Evolutionary conservation across 345 rosid species (phyloP).

Genomic region (Brassica nigra): DNA sequence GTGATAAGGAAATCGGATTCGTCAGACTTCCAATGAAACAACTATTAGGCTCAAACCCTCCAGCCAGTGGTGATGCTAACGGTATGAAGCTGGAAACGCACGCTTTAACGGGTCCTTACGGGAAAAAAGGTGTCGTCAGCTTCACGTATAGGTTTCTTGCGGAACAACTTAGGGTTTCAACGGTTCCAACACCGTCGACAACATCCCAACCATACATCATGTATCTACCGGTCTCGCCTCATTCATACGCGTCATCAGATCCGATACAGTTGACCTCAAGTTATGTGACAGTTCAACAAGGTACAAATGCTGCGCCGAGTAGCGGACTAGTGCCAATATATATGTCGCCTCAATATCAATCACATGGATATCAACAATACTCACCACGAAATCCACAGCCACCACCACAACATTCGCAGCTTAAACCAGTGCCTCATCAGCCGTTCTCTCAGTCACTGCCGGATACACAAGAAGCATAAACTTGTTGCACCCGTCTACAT

Average conservation of each 20-base stretch:
- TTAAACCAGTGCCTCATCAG: constrained; percentile 9
- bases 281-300: constrained; percentile 11
- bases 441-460: constrained; percentile 10
- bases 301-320: constrained; percentile 2
- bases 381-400: background rate
- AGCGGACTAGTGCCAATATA: constrained; percentile 23
- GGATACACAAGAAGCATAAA: constrained; percentile 23
- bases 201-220: constrained; percentile 23
- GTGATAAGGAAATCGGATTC: constrained; percentile 67
- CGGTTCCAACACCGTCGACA: constrained; percentile 1
- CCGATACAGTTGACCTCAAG: background rate
- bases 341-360: constrained; percentile 10
- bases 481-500: background rate
- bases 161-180: constrained; percentile 4
- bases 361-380: constrained; percentile 33
- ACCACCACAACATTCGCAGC: constrained; percentile 20
- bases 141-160: constrained; percentile 56
- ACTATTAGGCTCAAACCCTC: constrained; percentile 44
- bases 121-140: constrained; percentile 60
- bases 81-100: constrained; percentile 49
- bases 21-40: constrained; percentile 68
- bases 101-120: constrained; percentile 59
- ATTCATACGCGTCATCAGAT: constrained; percentile 2
- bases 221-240: constrained; percentile 29
- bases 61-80: constrained; percentile 18